Percentiles rank a stretch among this genome's conserved stretches.
phyloP scores from a whole-genome alignment of 495 filamentous ascomycete species.

The Cladorrhinum samala region DNA sequence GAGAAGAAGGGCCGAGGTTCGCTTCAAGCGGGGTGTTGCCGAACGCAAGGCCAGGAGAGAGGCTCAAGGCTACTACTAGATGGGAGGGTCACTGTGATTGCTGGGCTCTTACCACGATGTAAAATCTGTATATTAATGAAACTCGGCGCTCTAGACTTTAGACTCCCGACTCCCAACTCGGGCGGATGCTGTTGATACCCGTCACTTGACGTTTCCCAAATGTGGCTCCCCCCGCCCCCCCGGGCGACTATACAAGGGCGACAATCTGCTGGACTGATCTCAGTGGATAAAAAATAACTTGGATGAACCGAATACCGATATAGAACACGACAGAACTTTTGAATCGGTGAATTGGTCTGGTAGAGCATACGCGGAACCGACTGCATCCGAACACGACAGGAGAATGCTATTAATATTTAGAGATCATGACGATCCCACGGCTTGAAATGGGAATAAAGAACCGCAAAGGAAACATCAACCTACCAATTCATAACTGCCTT shows the following conservation, averaged over 20 bases:
- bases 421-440: no score
- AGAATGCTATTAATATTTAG: not conserved
- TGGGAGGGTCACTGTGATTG: not conserved
- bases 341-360: not conserved
- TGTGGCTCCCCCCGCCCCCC: no score
- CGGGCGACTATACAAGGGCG: no score
- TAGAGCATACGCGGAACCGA: not conserved
- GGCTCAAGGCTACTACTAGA: slow-evolving; percentile 22
- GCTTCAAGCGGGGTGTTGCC: slow-evolving; percentile 48
- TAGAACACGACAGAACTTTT: not conserved
- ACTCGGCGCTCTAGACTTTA: slow-evolving; percentile 3
- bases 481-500: no score
- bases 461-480: no score
- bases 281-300: no score
- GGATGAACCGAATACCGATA: not conserved
- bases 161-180: not conserved
- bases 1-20: slow-evolving; percentile 75
- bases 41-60: slow-evolving; percentile 43
- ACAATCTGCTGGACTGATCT: no score
- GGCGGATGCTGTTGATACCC: not conserved
- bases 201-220: no score
- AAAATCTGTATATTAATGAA: slow-evolving; percentile 25
- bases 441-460: no score
- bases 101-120: slow-evolving; percentile 8
- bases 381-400: not conserved